Conservation (phyloP, 208 protist genomes). For the Leishmania mexicana region DNA sequence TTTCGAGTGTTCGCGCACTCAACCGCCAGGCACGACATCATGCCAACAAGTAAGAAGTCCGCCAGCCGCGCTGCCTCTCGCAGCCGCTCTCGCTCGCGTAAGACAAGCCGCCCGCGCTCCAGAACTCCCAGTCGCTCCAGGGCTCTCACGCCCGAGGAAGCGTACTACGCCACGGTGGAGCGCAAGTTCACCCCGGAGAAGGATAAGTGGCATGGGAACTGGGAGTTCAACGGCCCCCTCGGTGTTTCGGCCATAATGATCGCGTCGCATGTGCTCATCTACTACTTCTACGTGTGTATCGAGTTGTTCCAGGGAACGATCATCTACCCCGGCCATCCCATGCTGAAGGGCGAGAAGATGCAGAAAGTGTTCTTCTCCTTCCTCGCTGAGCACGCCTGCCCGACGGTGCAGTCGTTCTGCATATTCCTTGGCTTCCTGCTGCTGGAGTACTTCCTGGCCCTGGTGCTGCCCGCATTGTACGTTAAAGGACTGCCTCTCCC, state of each 20-base stretch:
- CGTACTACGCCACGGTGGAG: conserved; percentile 52
- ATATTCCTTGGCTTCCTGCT: conserved; percentile 75
- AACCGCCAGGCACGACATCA: conserved; percentile 1
- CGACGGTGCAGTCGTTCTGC: conserved; percentile 45
- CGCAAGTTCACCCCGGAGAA: conserved; percentile 80
- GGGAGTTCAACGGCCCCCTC: conserved; percentile 85
- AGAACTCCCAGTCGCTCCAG: not conserved
- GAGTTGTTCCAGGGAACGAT: conserved; percentile 78
- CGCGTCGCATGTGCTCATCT: conserved; percentile 85
- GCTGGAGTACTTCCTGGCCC: conserved; percentile 77
- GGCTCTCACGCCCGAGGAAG: conserved; percentile 47
- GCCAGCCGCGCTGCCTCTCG: conserved; percentile 30
- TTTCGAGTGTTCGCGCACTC: not conserved
- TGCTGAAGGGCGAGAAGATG: conserved; percentile 65
- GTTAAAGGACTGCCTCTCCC: conserved; percentile 86
- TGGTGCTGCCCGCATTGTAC: conserved; percentile 74
- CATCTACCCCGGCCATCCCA: conserved; percentile 80
- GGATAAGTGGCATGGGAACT: conserved; percentile 74
- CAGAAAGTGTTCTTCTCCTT: conserved; percentile 48
- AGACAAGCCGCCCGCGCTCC: conserved; percentile 21
- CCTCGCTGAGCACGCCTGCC: conserved; percentile 53
- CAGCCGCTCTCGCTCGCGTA: conserved; percentile 28
- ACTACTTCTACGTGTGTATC: conserved; percentile 90
- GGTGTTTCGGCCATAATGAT: conserved; percentile 81
- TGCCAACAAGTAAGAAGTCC: conserved; percentile 48